Conservation (phyloP, 352 stramenopile genomes). For the Nothophytophthora sp. region DNA sequence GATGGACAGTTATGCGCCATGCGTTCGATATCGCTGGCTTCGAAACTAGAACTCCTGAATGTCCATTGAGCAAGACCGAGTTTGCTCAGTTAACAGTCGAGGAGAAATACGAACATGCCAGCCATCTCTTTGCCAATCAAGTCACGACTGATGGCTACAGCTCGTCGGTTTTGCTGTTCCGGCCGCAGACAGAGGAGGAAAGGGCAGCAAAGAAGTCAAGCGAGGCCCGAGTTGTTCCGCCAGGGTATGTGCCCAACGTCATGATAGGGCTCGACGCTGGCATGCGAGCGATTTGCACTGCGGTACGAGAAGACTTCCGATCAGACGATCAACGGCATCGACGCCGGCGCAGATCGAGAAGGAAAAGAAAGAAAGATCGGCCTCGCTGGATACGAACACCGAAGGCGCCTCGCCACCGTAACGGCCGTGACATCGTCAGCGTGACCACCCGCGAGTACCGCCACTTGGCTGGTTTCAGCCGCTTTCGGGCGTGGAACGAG, state of each 20-base stretch:
- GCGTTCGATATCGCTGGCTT: too few species aligned
- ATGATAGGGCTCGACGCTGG: conserved; percentile 8
- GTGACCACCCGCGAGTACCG: conserved; percentile 3
- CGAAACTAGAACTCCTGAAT: neutral
- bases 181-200: conserved; percentile 1
- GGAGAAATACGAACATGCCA: conserved; percentile 5
- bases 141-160: conserved; percentile 9
- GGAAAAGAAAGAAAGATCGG: neutral
- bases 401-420: neutral
- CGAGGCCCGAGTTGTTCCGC: conserved; percentile 1
- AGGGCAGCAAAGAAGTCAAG: conserved; percentile 1
- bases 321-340: neutral
- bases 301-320: conserved; percentile 1
- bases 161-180: conserved; percentile 6
- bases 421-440: too few species aligned
- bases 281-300: conserved; percentile 8
- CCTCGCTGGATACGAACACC: neutral
- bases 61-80: neutral
- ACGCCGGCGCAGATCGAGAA: neutral
- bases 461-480: conserved; percentile 7
- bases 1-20: too few species aligned
- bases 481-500: conserved; percentile 4
- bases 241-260: conserved; percentile 5
- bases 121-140: conserved; percentile 8
- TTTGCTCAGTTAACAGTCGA: neutral